These are phyloP conservation scores for Suhomyces wounanorum DNA, from an alignment of 1,139 yeast species.

Conservation along the genomic window DNA sequence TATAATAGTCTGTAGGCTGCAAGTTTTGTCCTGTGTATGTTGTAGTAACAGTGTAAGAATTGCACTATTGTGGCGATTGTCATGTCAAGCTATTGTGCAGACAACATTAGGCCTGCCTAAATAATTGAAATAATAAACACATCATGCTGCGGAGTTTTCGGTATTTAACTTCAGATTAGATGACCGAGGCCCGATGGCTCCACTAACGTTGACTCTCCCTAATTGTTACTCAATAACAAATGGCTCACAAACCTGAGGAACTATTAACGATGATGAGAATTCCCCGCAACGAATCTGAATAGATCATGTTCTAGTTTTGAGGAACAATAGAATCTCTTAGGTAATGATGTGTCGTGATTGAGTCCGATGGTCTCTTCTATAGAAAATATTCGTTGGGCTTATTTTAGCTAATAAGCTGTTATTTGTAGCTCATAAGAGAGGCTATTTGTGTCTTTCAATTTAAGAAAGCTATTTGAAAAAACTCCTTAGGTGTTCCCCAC, in stretches of 20 bases:
- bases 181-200: not conserved
- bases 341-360: not conserved
- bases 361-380: not conserved
- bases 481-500: too few relatives aligned
- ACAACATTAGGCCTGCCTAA: not conserved
- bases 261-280: not conserved
- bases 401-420: not conserved
- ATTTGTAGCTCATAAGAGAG: too few relatives aligned
- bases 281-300: not conserved
- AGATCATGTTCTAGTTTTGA: not conserved
- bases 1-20: not conserved
- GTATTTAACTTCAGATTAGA: not conserved
- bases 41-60: not conserved
- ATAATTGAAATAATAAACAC: not conserved
- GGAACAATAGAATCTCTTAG: not conserved
- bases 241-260: not conserved
- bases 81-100: not conserved
- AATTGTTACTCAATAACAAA: not conserved
- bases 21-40: not conserved
- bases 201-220: not conserved
- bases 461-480: too few relatives aligned
- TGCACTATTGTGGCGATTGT: not conserved
- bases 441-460: too few relatives aligned
- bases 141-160: not conserved
- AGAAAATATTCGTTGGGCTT: not conserved